Percentiles rank a stretch among this genome's conserved stretches.
Evolutionary conservation across 495 filamentous ascomycete species (phyloP).

Genomic region (Lophiostoma macrostomum): DNA sequence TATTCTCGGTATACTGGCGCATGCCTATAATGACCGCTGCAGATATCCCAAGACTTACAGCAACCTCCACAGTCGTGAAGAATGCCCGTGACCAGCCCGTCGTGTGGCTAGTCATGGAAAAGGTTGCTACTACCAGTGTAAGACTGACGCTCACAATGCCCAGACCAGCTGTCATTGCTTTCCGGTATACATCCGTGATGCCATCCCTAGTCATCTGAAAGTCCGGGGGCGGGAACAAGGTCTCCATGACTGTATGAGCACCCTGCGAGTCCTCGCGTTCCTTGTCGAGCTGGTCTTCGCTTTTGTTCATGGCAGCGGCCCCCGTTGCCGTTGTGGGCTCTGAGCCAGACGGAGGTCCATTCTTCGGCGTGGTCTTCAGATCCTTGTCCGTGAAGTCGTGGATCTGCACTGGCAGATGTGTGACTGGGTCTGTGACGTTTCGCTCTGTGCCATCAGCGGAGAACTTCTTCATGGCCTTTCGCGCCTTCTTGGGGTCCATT

Average conservation of each 20-base stretch:
- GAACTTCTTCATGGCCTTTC: slow-evolving; percentile 54
- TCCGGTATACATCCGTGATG: slow-evolving; percentile 47
- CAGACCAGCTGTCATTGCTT: slow-evolving; percentile 47
- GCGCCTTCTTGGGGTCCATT: slow-evolving; percentile 54
- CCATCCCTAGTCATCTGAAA: slow-evolving; percentile 50
- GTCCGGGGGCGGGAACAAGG: slow-evolving; percentile 61
- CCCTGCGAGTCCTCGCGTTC: slow-evolving; percentile 51
- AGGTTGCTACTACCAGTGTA: slow-evolving; percentile 26
- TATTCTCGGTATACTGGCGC: slow-evolving; percentile 53
- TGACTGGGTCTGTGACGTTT: slow-evolving; percentile 70
- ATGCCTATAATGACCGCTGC: slow-evolving; percentile 45
- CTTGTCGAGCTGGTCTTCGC: slow-evolving; percentile 43
- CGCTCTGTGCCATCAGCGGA: slow-evolving; percentile 50
- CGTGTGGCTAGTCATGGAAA: slow-evolving; percentile 17
- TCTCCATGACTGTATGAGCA: slow-evolving; percentile 50
- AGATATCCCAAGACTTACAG: slow-evolving; percentile 30
- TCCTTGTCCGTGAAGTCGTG: slow-evolving; percentile 63
- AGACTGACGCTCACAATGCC: slow-evolving; percentile 34
- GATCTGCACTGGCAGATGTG: slow-evolving; percentile 61
- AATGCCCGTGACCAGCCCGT: slow-evolving; percentile 26
- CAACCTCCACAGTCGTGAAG: slow-evolving; percentile 21
- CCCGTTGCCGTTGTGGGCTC: slow-evolving; percentile 48
- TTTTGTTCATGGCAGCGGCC: slow-evolving; percentile 47
- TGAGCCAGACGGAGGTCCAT: slow-evolving; percentile 48
- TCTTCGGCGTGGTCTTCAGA: slow-evolving; percentile 54